A percentile compares a stretch with the other conserved stretches of the same genome.
Conservation (phyloP, 306 rosid genomes). For the Pyrus pyrifolia region DNA sequence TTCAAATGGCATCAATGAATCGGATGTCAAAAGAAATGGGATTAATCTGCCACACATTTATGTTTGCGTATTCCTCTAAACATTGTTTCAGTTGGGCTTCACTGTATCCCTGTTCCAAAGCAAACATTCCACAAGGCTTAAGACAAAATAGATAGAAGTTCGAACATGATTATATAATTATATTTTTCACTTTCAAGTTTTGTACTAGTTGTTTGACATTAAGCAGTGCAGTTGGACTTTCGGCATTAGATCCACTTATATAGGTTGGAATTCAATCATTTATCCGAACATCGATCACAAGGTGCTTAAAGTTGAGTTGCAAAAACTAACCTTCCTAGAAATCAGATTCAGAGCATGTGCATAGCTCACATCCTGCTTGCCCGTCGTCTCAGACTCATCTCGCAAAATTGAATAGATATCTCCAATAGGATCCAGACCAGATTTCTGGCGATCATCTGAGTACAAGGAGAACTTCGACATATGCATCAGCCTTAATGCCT, state of each 20-base stretch:
- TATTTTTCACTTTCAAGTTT: neutral
- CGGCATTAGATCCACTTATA: neutral
- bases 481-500: slow-evolving; percentile 94
- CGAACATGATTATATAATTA: neutral
- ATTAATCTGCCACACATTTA: slow-evolving; percentile 97
- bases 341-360: slow-evolving; percentile 90
- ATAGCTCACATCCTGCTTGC: slow-evolving; percentile 73
- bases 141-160: neutral
- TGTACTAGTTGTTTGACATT: neutral
- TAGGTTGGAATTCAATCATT: neutral
- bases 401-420: slow-evolving; percentile 92
- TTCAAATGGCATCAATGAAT: slow-evolving; percentile 60
- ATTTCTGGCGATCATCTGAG: slow-evolving; percentile 87
- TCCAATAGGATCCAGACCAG: slow-evolving; percentile 92
- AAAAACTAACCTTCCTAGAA: slow-evolving; percentile 74
- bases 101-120: slow-evolving; percentile 74
- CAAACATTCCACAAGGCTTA: neutral
- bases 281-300: neutral
- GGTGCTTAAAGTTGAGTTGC: neutral
- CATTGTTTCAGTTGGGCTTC: slow-evolving; percentile 96
- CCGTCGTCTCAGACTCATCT: slow-evolving; percentile 81
- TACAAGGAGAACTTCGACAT: slow-evolving; percentile 96
- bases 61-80: slow-evolving; percentile 93
- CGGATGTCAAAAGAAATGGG: slow-evolving; percentile 88
- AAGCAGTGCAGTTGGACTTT: neutral